phyloP scores from a whole-genome alignment of 345 rosid genomes.

The Gossypium raimondii region DNA sequence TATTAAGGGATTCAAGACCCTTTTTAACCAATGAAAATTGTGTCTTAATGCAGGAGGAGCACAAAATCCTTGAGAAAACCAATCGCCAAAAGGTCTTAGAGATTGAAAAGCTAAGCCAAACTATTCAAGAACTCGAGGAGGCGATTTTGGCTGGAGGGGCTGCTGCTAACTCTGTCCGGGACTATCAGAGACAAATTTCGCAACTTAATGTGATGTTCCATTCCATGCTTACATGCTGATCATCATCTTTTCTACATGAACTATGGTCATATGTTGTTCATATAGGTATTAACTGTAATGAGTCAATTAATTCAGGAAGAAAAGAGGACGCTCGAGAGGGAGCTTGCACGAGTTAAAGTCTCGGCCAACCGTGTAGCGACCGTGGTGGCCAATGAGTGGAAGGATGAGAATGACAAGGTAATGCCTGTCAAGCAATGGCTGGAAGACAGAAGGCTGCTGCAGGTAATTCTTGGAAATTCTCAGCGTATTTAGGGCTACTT shows the following conservation, averaged over 20 bases:
- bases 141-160: conserved; percentile 78
- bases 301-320: conserved; percentile 53
- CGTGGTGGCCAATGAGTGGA: conserved; percentile 92
- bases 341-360: conserved; percentile 80
- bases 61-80: conserved; percentile 81
- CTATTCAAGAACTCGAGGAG: conserved; percentile 78
- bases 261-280: not conserved
- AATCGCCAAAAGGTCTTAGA: conserved; percentile 89
- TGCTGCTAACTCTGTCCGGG: conserved; percentile 75
- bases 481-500: too few relatives aligned
- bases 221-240: conserved; percentile 1
- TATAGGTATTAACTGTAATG: not conserved
- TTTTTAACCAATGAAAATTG: not conserved
- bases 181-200: conserved; percentile 67
- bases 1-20: not conserved
- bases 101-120: conserved; percentile 83
- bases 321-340: conserved; percentile 89
- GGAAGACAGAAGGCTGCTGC: conserved; percentile 76
- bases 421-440: conserved; percentile 94
- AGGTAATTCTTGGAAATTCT: conserved; percentile 39
- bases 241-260: not conserved
- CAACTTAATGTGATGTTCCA: conserved; percentile 50
- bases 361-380: conserved; percentile 79
- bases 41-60: conserved; percentile 58
- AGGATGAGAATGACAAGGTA: conserved; percentile 85